Evolutionary conservation across 2,329 filamentous ascomycete genomes (phyloP), one percentile per base, ranked within the genome.

Genomic region (Pseudogymnoascus sp.): DNA sequence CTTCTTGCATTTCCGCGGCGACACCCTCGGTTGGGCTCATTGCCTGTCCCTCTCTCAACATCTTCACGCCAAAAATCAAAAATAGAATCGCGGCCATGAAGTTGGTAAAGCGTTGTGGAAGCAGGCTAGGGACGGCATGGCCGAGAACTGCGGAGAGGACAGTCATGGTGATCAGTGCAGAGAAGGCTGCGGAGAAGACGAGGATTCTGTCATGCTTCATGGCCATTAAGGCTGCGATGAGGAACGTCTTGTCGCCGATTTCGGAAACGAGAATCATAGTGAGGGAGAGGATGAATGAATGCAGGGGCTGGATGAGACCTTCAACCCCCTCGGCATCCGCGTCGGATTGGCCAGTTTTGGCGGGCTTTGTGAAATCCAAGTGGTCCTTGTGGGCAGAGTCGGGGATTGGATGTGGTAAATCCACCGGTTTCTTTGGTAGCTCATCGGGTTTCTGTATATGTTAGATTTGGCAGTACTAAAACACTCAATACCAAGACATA

Each of bases 211-310:
- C 89, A 72, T 99, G 93, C 74, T 96, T 95, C 95, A 99, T 99
- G 11, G 95, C 95, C 95, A 99, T 99, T 17, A 99, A 84, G 7
- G 93, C 93, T 6, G 95, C 95, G 21, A 99, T 91, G 46, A 99
- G 83, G 80, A 99, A 99, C 0, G 95, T 99, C 79, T 99, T 99
- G 83, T 99, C 95, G 67, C 95, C 95, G 70, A 99, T 87, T 75
- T 99, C 95, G 56, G 93, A 97, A 70, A 97, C 89, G 66, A 97
- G 80, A 71, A 99, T 99, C 95, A 97, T 99, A 64, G 93, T 93
- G 65, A 97, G 86, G 15, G 95, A 96, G 33, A 97, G 86, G 11
- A 96, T 73, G 72, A 95, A 96, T 3, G 95, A 97, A 75, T 99
- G 93, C 71, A 88, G 80, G 17, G 91, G 90, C 66, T 87, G 88